These are phyloP conservation scores for Fusarium coicis DNA, from an alignment of 2,329 filamentous ascomycete genomes.

Conservation along the genomic window DNA sequence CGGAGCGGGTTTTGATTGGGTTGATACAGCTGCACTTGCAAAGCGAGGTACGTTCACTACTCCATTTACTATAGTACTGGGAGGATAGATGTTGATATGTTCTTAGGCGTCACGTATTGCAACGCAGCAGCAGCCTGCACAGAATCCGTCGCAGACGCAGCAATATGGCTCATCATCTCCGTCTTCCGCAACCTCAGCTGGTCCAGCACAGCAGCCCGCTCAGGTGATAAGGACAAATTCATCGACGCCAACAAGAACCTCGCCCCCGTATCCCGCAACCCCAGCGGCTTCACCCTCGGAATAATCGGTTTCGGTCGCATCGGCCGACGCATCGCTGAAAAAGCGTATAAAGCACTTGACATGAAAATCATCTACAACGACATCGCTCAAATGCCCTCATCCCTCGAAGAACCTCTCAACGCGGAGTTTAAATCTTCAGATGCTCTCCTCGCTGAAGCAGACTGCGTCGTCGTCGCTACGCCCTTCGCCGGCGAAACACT, in stretches of 20 bases:
- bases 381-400: slow-evolving; percentile 34
- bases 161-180: slow-evolving; percentile 45
- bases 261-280: slow-evolving; percentile 40
- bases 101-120: slow-evolving; percentile 42
- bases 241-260: slow-evolving; percentile 40
- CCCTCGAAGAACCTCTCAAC: slow-evolving; percentile 22
- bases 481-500: slow-evolving; percentile 40
- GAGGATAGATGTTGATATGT: too few relatives aligned
- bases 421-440: slow-evolving; percentile 37
- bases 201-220: slow-evolving; percentile 41
- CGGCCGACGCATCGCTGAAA: slow-evolving; percentile 42
- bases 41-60: slow-evolving; percentile 25
- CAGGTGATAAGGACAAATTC: slow-evolving; percentile 41
- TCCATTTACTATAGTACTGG: too few relatives aligned
- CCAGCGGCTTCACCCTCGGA: slow-evolving; percentile 40
- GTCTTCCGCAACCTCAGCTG: slow-evolving; percentile 43
- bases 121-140: slow-evolving; percentile 44
- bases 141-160: slow-evolving; percentile 42
- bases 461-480: slow-evolving; percentile 41
- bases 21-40: slow-evolving; percentile 39
- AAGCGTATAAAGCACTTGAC: slow-evolving; percentile 42
- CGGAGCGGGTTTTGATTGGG: slow-evolving; percentile 44
- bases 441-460: slow-evolving; percentile 38
- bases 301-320: slow-evolving; percentile 44
- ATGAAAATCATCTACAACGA: slow-evolving; percentile 47